Percentiles rank a stretch among this genome's conserved stretches.
Conservation (phyloP, 176 grass and related monocot genomes). For the Carex scoparia region DNA sequence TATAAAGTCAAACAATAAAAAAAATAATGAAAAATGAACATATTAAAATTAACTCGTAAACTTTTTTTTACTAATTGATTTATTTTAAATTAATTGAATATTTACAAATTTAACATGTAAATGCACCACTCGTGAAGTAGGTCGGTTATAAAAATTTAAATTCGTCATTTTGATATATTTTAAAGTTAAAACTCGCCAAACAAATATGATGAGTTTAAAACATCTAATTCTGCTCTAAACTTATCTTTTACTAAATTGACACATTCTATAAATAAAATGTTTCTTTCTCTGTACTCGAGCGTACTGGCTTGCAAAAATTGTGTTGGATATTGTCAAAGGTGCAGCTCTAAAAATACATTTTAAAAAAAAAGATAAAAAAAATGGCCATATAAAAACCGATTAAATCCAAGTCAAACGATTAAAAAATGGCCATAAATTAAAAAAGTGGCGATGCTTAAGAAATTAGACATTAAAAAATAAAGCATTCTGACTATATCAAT, state of each 20-base stretch:
- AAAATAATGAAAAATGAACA: no score
- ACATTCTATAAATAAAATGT: background rate
- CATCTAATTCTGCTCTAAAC: no score
- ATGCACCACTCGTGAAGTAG: no score
- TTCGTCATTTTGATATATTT: no score
- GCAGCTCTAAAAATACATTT: background rate
- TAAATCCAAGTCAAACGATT: background rate
- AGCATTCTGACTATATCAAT: background rate
- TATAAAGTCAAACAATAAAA: no score
- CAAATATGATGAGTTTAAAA: no score
- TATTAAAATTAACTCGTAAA: no score
- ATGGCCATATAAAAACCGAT: background rate
- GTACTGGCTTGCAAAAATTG: background rate
- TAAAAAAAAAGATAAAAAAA: background rate
- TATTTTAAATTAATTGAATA: no score
- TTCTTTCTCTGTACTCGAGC: background rate
- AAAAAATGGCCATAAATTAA: background rate
- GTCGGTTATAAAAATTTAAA: no score
- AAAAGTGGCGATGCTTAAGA: background rate
- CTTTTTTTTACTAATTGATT: no score
- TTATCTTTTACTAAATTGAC: background rate
- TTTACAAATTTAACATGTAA: no score
- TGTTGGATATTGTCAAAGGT: background rate
- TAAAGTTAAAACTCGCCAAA: no score
- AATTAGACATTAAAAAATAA: background rate